Base-by-base conservation (phyloP, 1,284 basidiomycete genomes). In the Chalciporus sp. region DNA sequence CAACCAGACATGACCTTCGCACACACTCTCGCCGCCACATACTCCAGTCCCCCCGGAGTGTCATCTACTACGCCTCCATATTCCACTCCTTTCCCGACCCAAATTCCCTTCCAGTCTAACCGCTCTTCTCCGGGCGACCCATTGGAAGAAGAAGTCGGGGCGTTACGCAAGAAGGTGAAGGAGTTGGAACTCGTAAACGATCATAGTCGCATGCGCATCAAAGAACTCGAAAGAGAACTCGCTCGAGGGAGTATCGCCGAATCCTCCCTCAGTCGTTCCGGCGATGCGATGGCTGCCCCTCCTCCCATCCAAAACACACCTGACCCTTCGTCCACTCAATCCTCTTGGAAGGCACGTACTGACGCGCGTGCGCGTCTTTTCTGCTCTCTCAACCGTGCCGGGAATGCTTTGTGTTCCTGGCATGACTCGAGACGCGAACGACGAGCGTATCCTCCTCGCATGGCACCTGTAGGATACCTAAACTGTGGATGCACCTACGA, bases 351-450 rank as follows among this genome's bases (percentile, higher is more conserved):
- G 42, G 74, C 78, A 11, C 85, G 89, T 53, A 91, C 86, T 1
- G 83, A 87, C 8, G 80, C 84, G 6, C 86, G 90, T 23, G 72
- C 77, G 58, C 84, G 84, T 55, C 76, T 85, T 42, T 86, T 85
- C 69, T 92, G 92, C 67, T 88, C 90, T 1, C 74, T 89, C 31
- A 92, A 92, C 70, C 82, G 90, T 42, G 90, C 90, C 0, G 90
- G 90, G 20, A 92, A 92, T 60, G 88, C 90, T 2, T 79, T 92
- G 28, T 92, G 90, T 67, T 86, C 90, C 4, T 92, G 90, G 90
- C 90, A 92, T 64, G 90, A 92, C 68, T 89, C 90, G 2, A 79
- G 90, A 35, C 82, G 90, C 39, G 90, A 92, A 70, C 83, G 90
- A 40, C 81, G 90, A 7, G 77, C 78, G 0, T 84, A 81, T 62